Conservation (phyloP, 148 eudicot species). For the Rhododendron vialii region DNA sequence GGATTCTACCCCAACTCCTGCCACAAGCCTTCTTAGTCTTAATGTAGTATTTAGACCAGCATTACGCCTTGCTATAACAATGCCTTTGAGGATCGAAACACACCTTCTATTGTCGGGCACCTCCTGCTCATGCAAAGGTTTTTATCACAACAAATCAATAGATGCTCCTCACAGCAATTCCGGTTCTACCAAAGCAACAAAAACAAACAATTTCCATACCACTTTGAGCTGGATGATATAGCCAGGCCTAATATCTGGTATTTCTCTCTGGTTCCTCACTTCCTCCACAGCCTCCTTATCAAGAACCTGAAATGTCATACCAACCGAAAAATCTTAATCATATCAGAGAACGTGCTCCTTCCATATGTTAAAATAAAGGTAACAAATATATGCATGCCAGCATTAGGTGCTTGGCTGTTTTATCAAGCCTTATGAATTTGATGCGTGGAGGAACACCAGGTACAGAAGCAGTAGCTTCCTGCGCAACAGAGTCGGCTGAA, state of each 20-base stretch:
- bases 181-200: not conserved
- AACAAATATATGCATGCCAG: constrained; percentile 46
- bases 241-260: constrained; percentile 90
- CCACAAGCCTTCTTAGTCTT: constrained; percentile 80
- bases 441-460: constrained; percentile 44
- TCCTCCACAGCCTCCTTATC: constrained; percentile 92
- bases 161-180: not conserved
- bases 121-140: constrained; percentile 46
- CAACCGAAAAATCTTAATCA: not conserved
- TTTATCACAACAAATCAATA: constrained; percentile 3
- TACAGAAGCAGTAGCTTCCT: constrained; percentile 38
- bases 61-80: constrained; percentile 89
- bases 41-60: constrained; percentile 79
- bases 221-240: constrained; percentile 81
- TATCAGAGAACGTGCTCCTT: not conserved
- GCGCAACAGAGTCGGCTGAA: constrained; percentile 32
- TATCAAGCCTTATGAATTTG: constrained; percentile 85
- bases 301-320: constrained; percentile 51
- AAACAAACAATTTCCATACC: constrained; percentile 40
- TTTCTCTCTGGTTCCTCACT: constrained; percentile 57
- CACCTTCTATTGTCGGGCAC: constrained; percentile 81
- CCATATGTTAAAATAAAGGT: not conserved
- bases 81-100: constrained; percentile 67
- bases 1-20: constrained; percentile 75
- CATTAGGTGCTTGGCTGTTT: constrained; percentile 90